Conservation (phyloP, 1,139 yeast species). For the Yarrowia galli region DNA sequence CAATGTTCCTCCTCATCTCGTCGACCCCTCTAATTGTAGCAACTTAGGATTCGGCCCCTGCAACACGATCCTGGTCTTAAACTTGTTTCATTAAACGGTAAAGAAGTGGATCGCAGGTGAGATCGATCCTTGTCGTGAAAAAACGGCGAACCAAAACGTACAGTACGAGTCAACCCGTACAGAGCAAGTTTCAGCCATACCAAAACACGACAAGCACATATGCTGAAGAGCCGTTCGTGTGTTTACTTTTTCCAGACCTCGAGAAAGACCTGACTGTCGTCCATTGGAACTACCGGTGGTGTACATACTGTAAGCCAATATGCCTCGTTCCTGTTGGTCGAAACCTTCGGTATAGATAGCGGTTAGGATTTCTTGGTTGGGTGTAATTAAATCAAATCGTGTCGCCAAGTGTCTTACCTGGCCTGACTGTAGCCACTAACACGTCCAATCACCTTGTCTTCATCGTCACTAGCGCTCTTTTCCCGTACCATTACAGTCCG, state of each 20-base stretch:
- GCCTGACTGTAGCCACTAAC: neutral
- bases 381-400: neutral
- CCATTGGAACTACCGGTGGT: too few relatives aligned
- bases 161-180: too few relatives aligned
- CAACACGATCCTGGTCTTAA: neutral
- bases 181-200: too few relatives aligned
- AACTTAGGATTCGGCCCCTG: neutral
- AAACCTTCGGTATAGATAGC: constrained; percentile 18
- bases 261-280: too few relatives aligned
- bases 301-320: too few relatives aligned
- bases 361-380: constrained; percentile 23
- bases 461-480: neutral
- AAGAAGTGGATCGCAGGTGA: neutral
- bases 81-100: neutral
- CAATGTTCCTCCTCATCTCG: too few relatives aligned
- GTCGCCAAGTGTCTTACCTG: neutral
- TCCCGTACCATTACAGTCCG: neutral
- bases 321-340: constrained; percentile 28
- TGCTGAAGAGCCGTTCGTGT: too few relatives aligned
- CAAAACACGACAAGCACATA: too few relatives aligned
- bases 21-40: neutral
- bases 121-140: too few relatives aligned
- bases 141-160: too few relatives aligned
- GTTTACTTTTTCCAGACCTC: too few relatives aligned
- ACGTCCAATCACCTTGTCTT: neutral